These are phyloP conservation scores for Debaryomyces robertsiae DNA, from an alignment of 1,139 yeast species.

Conservation along the genomic window DNA sequence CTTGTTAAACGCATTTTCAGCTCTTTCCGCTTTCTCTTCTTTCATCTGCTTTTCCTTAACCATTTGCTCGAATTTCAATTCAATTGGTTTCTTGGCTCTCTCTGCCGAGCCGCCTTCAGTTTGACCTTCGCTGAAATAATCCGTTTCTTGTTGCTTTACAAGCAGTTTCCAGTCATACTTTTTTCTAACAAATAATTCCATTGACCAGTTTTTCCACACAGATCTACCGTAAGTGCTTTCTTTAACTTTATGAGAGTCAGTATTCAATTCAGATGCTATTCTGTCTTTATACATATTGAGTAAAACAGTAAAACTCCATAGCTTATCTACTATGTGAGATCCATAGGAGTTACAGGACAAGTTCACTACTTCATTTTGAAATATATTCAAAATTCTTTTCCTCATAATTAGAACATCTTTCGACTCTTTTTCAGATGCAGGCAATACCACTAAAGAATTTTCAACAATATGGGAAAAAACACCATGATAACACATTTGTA, in stretches of 20 bases:
- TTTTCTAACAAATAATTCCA: conserved; percentile 75
- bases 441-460: conserved; percentile 47
- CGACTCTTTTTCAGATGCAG: conserved; percentile 41
- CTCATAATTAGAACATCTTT: conserved; percentile 54
- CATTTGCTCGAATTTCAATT: conserved; percentile 46
- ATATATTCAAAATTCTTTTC: conserved; percentile 70
- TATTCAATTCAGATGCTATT: conserved; percentile 67
- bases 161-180: conserved; percentile 80
- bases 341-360: conserved; percentile 88
- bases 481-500: conserved; percentile 82
- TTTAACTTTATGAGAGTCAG: conserved; percentile 70
- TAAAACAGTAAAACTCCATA: conserved; percentile 78
- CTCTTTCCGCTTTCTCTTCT: conserved; percentile 28
- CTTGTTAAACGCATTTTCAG: conserved; percentile 16
- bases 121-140: conserved; percentile 32
- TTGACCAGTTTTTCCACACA: conserved; percentile 94
- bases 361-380: conserved; percentile 55
- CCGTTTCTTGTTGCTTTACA: conserved; percentile 71
- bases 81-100: conserved; percentile 43
- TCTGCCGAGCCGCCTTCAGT: conserved; percentile 19
- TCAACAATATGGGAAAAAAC: conserved; percentile 88
- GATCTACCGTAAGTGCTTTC: conserved; percentile 83
- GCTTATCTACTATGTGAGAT: conserved; percentile 83
- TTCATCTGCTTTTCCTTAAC: conserved; percentile 31
- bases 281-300: conserved; percentile 86